Evolutionary conservation across 345 rosid species (phyloP), one percentile per base, ranked within the genome.

Genomic region (Capsella bursapastoris): DNA sequence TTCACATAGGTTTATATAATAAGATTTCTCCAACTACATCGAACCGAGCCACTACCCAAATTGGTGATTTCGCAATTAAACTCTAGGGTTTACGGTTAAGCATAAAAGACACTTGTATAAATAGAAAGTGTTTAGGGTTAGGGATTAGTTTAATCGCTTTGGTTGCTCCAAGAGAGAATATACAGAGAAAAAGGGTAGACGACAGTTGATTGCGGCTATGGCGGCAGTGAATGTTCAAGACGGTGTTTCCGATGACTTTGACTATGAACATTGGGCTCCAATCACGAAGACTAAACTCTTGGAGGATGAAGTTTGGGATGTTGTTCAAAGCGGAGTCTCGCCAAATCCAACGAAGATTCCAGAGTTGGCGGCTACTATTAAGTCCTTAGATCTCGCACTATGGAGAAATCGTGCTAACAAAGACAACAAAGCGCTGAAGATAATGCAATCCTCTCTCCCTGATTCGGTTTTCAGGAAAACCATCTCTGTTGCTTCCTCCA

Each of bases 241-340:
- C 62, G 7, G 8, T 38, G 14, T 61, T 18, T 40, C 43, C 55
- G 76, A 51, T 25, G 64, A 72, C 47, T 7, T 72, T 2, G 34
- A 72, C 70, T 72, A 72, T 0, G 77, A 72, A 34, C 3, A 2
- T 4, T 72, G 77, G 77, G 28, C 64, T 52, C 16, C 38, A n/a
- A 32, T 0, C 12, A 47, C 7, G 56, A 14, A 55, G 34, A 8
- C 6, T 0, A 64, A 37, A 44, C 70, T 73, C 8, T 1, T 52
- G 48, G 70, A 64, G 14, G 34, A 45, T 9, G 71, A 71, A 34
- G 38, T 64, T 37, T 73, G 71, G 71, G 58, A 56, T 12, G 49
- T 56, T 12, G 65, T 64, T 27, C 31, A 2, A 1, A 56, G 14
- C 32, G 77, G 77, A 32, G 57, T 73, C 55, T 1, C 71, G 1